Conservation (phyloP, 768 basidiomycete genomes). For the Psilocybe azurescens region DNA sequence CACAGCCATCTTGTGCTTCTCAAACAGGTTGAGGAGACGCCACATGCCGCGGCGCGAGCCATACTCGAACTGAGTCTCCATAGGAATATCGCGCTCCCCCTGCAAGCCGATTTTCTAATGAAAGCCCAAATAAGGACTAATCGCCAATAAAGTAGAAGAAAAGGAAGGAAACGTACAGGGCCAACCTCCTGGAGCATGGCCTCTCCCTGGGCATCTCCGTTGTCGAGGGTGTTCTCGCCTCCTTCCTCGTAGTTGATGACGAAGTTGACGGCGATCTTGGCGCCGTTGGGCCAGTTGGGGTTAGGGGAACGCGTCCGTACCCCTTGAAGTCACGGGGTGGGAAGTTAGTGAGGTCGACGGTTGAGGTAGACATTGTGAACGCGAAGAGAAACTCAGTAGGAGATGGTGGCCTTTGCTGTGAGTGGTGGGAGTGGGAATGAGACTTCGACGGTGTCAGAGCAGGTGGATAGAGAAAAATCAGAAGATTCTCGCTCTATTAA, state of each 20-base stretch:
- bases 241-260: conserved; percentile 26
- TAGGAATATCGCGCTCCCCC: conserved; percentile 21
- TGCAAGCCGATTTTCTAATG: conserved; percentile 13
- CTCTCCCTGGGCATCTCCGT: conserved; percentile 21
- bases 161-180: conserved; percentile 6
- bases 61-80: conserved; percentile 25
- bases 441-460: too few species aligned
- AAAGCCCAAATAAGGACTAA: background rate
- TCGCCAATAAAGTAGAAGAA: background rate
- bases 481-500: too few species aligned
- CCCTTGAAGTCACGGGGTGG: conserved; percentile 19
- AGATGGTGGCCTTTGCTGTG: too few species aligned
- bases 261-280: conserved; percentile 24
- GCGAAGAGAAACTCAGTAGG: background rate
- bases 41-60: conserved; percentile 25
- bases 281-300: conserved; percentile 23
- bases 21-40: conserved; percentile 23
- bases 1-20: conserved; percentile 20
- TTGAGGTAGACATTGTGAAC: background rate
- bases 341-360: conserved; percentile 18
- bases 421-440: too few species aligned
- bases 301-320: conserved; percentile 23
- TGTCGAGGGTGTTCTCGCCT: conserved; percentile 23
- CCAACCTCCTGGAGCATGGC: conserved; percentile 18
- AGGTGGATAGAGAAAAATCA: too few species aligned